phyloP scores from a whole-genome alignment of 805 yeast genomes.

The Teunomyces cretensis region DNA sequence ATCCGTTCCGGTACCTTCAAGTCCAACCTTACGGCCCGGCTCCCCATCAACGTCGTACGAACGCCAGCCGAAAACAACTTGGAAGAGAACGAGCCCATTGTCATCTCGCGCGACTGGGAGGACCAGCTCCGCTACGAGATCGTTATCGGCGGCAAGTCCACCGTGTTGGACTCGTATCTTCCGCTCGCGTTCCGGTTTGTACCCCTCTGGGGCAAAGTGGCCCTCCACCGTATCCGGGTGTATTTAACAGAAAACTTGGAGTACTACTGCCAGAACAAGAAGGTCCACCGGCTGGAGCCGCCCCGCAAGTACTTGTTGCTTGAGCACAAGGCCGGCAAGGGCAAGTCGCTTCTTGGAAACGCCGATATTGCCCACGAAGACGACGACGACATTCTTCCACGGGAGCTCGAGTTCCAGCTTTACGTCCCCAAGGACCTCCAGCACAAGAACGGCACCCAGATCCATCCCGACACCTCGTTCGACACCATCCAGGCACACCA shows the following conservation, averaged over 20 bases:
- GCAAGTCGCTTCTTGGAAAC: conserved; percentile 48
- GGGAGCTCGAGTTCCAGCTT: conserved; percentile 84
- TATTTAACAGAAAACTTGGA: conserved; percentile 88
- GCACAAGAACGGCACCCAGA: conserved; percentile 43
- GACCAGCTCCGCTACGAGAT: conserved; percentile 87
- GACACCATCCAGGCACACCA: conserved; percentile 84
- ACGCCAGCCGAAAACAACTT: conserved; percentile 74
- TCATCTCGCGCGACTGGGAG: conserved; percentile 91
- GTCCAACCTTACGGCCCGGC: conserved; percentile 61
- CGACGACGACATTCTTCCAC: conserved; percentile 59
- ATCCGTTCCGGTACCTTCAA: conserved; percentile 87
- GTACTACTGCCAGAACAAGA: conserved; percentile 81
- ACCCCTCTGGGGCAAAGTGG: conserved; percentile 79
- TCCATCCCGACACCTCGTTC: conserved; percentile 86
- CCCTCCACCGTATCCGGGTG: conserved; percentile 80
- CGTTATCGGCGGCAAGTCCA: conserved; percentile 83
- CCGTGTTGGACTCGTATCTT: conserved; percentile 76
- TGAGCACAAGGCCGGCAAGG: conserved; percentile 70
- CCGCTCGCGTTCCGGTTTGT: conserved; percentile 83
- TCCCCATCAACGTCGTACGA: conserved; percentile 68
- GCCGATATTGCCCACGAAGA: conserved; percentile 27
- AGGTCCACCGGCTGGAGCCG: conserved; percentile 92
- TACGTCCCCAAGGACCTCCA: conserved; percentile 72
- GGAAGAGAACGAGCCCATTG: conserved; percentile 92
- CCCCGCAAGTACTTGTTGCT: conserved; percentile 73